Percentiles rank a stretch among this genome's conserved stretches.
These are phyloP conservation scores for Phaeosphaeria sp. DNA, from an alignment of 2,329 filamentous ascomycete species.

Conservation along the genomic window DNA sequence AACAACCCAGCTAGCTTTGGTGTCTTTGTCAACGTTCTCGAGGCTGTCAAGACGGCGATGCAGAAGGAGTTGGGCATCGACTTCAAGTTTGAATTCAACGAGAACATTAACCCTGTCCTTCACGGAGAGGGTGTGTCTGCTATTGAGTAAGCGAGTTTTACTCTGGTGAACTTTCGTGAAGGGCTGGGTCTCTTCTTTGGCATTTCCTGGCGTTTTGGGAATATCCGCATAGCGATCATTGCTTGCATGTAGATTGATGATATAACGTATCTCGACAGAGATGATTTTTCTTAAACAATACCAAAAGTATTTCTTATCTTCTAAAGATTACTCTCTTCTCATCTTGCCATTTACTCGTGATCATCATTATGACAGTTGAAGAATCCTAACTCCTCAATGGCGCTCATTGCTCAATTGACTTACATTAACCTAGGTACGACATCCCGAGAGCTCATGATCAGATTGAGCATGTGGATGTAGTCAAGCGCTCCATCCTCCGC, in stretches of 20 bases:
- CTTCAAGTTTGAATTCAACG: slow-evolving; percentile 76
- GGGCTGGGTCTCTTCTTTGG: background rate
- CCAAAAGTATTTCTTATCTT: background rate
- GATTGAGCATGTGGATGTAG: slow-evolving; percentile 12
- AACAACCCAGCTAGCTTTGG: slow-evolving; percentile 80
- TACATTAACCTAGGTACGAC: slow-evolving; percentile 5
- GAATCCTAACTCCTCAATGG: too few species aligned
- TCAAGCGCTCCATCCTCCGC: slow-evolving; percentile 4
- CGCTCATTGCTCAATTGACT: background rate
- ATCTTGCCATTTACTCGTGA: too few species aligned
- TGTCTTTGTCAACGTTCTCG: slow-evolving; percentile 75
- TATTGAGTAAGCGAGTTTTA: slow-evolving; percentile 55
- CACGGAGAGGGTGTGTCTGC: slow-evolving; percentile 62
- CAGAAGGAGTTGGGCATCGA: slow-evolving; percentile 74
- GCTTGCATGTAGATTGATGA: slow-evolving; percentile 10
- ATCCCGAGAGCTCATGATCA: slow-evolving; percentile 8
- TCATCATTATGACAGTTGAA: too few species aligned
- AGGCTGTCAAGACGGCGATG: slow-evolving; percentile 72
- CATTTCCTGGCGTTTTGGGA: slow-evolving; percentile 5
- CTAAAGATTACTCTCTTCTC: background rate
- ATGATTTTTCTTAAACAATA: background rate
- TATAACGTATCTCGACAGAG: background rate
- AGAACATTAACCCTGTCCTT: slow-evolving; percentile 72
- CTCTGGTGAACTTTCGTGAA: background rate
- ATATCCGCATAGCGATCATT: slow-evolving; percentile 7